These are phyloP conservation scores for Priceomyces fermenticarens DNA, from an alignment of 805 yeast genomes.

Conservation along the genomic window DNA sequence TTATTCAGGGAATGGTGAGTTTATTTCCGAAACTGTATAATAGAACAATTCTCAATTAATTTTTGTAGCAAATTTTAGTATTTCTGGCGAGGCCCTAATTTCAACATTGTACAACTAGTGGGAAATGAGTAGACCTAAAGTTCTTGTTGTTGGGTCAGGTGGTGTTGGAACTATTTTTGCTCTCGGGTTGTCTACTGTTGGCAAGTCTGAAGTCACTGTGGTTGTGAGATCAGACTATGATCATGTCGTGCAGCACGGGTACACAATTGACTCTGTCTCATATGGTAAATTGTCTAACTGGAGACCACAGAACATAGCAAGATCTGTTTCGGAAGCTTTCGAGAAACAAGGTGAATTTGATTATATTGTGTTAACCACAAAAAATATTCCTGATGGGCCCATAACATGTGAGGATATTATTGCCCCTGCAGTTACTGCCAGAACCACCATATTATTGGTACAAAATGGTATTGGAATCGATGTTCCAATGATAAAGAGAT, in stretches of 20 bases:
- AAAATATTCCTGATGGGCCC: constrained; percentile 34
- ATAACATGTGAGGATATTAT: constrained; percentile 42
- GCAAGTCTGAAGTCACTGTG: constrained; percentile 37
- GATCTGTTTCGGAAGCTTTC: constrained; percentile 26
- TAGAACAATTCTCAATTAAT: background rate
- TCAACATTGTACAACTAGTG: background rate
- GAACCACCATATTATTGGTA: constrained; percentile 30
- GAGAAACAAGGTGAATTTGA: constrained; percentile 27
- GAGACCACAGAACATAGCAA: constrained; percentile 29
- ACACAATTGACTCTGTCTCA: constrained; percentile 27
- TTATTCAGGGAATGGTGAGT: constrained; percentile 23
- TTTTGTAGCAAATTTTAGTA: background rate
- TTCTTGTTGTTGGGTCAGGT: constrained; percentile 74
- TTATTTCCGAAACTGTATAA: constrained; percentile 4
- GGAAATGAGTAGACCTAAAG: constrained; percentile 21
- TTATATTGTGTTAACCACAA: constrained; percentile 36
- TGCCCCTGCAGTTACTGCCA: constrained; percentile 27
- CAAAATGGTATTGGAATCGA: constrained; percentile 43
- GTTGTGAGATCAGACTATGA: constrained; percentile 38
- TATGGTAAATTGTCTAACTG: constrained; percentile 29
- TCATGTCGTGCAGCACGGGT: constrained; percentile 25
- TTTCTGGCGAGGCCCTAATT: background rate
- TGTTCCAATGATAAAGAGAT: constrained; percentile 25
- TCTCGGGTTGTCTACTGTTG: constrained; percentile 50
- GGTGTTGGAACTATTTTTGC: constrained; percentile 85